Percentiles rank a stretch among this genome's conserved stretches.
Conservation (phyloP, 805 yeast genomes). For the Metschnikowia noctiluminum region DNA sequence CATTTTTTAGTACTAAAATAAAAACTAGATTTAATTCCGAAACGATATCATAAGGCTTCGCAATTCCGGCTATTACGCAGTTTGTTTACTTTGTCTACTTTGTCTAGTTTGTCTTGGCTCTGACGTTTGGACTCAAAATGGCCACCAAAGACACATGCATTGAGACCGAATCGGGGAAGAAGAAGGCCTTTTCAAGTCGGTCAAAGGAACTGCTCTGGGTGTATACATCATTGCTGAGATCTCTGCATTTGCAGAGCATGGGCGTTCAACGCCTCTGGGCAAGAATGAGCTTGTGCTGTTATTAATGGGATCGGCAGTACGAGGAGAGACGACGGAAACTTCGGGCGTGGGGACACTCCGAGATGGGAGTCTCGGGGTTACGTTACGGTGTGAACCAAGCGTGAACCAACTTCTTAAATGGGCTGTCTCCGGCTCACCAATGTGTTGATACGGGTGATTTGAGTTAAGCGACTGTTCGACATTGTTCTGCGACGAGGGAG, state of each 20-base stretch:
- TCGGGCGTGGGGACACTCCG: background rate
- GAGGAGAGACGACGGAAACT: background rate
- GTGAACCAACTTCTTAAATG: conserved; percentile 8
- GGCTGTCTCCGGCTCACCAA: conserved; percentile 1
- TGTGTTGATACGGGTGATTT: conserved; percentile 16
- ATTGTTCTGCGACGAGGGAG: conserved; percentile 16
- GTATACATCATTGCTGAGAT: conserved; percentile 11
- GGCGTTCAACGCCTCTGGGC: conserved; percentile 10
- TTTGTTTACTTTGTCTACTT: background rate
- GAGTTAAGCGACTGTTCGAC: conserved; percentile 12
- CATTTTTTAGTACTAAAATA: background rate
- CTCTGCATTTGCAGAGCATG: conserved; percentile 4
- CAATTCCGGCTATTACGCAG: background rate
- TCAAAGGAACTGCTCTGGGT: conserved; percentile 13
- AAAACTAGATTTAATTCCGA: conserved; percentile 6
- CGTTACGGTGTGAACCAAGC: background rate
- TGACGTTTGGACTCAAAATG: background rate
- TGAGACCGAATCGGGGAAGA: conserved; percentile 2
- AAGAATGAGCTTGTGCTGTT: conserved; percentile 14
- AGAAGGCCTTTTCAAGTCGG: conserved; percentile 8
- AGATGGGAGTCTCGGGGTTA: background rate
- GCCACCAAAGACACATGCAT: conserved; percentile 9
- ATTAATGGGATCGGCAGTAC: conserved; percentile 1
- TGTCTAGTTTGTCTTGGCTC: too few relatives aligned
- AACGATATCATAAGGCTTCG: background rate